Conservation (phyloP, 2,329 filamentous ascomycete genomes). For the Colletotrichum chlorophyti region DNA sequence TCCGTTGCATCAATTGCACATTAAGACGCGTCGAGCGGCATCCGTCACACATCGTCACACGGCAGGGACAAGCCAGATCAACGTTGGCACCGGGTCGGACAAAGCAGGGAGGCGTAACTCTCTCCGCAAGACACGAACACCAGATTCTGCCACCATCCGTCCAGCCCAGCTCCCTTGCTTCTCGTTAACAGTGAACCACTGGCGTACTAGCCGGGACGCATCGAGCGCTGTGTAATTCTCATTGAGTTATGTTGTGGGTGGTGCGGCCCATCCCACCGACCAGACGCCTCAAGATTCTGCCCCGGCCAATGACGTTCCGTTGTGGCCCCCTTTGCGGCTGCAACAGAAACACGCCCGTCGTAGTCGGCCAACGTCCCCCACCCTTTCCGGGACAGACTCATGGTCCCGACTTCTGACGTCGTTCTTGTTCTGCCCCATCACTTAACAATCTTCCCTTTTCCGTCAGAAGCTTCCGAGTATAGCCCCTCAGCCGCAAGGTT, state of each 20-base stretch:
- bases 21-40: not conserved
- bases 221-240: constrained; percentile 15
- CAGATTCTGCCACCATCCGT: constrained; percentile 24
- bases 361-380: constrained; percentile 29
- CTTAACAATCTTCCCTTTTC: not conserved
- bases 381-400: constrained; percentile 14
- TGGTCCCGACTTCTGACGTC: constrained; percentile 18
- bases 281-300: constrained; percentile 30
- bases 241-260: constrained; percentile 1
- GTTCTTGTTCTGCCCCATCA: not conserved
- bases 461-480: too few relatives aligned
- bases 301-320: constrained; percentile 37
- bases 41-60: constrained; percentile 11
- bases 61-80: not conserved
- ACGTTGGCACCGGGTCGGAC: not conserved
- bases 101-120: not conserved
- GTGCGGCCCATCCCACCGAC: constrained; percentile 31
- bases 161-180: not conserved
- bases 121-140: constrained; percentile 1
- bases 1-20: not conserved
- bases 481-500: too few relatives aligned
- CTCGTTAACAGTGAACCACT: not conserved
- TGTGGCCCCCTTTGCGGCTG: constrained; percentile 36
- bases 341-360: constrained; percentile 37
- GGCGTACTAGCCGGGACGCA: not conserved